Conservation (phyloP, 108 stramenopile genomes). For the Conticribra guillardii region DNA sequence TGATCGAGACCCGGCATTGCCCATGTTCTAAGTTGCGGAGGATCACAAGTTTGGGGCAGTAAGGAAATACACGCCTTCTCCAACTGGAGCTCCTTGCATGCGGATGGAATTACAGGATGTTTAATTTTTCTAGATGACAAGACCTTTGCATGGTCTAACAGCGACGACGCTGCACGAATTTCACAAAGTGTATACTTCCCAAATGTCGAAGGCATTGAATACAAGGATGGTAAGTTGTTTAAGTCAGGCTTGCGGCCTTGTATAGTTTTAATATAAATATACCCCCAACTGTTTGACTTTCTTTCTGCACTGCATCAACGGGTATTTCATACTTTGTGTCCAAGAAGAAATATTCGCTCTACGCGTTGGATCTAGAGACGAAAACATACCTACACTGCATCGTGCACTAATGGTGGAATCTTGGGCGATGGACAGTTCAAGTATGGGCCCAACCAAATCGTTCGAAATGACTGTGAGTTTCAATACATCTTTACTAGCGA, state of each 20-base stretch:
- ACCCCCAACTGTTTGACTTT: no score
- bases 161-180: conserved; percentile 28
- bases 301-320: not conserved
- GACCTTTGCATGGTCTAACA: conserved; percentile 36
- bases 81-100: conserved; percentile 43
- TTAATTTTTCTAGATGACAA: conserved; percentile 33
- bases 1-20: conserved; percentile 35
- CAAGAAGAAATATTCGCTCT: conserved; percentile 38
- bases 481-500: no score
- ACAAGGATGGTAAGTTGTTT: conserved; percentile 23
- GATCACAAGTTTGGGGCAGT: conserved; percentile 36
- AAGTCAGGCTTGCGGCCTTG: not conserved
- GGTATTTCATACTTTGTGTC: conserved; percentile 35
- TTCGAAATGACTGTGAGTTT: conserved; percentile 28
- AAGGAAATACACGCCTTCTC: conserved; percentile 39
- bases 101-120: conserved; percentile 28
- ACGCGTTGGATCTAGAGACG: conserved; percentile 47
- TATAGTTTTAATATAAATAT: not conserved
- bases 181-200: conserved; percentile 45
- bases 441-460: conserved; percentile 56
- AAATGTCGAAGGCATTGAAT: conserved; percentile 60
- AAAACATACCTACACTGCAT: conserved; percentile 17
- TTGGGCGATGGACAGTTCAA: conserved; percentile 44
- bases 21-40: conserved; percentile 52
- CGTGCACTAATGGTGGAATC: conserved; percentile 9